phyloP scores from a whole-genome alignment of 169 alveolate species.

The Plasmodium sp. region DNA sequence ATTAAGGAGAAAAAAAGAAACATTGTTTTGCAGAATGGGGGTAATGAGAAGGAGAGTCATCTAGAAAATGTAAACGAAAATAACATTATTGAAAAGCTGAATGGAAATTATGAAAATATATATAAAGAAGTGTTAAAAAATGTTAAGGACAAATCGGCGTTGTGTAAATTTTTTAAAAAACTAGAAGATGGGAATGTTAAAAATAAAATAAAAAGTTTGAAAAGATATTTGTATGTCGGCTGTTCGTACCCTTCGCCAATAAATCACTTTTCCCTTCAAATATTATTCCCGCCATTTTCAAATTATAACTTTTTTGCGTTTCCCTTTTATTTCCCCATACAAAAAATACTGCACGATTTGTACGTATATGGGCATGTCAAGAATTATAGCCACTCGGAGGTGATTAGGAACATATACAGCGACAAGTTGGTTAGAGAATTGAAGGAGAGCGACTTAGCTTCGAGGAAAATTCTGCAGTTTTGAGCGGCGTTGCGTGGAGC shows the following conservation, averaged over 20 bases:
- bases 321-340: conserved; percentile 71
- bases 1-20: conserved; percentile 53
- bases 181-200: conserved; percentile 41
- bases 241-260: conserved; percentile 68
- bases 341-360: conserved; percentile 61
- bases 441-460: conserved; percentile 32
- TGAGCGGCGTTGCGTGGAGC: background rate
- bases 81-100: conserved; percentile 60
- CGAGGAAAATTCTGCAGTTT: conserved; percentile 24
- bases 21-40: background rate
- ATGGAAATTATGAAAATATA: conserved; percentile 57
- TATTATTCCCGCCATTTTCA: conserved; percentile 65
- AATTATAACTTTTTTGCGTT: conserved; percentile 64
- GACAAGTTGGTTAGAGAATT: conserved; percentile 38
- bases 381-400: conserved; percentile 63
- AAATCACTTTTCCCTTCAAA: conserved; percentile 73
- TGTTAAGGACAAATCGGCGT: conserved; percentile 14
- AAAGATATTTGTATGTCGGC: conserved; percentile 54
- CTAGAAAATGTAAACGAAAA: conserved; percentile 42
- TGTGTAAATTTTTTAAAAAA: conserved; percentile 33
- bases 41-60: conserved; percentile 5
- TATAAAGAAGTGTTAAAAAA: conserved; percentile 43
- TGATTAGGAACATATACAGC: conserved; percentile 41
- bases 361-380: conserved; percentile 72
- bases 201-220: conserved; percentile 56